phyloP scores from a whole-genome alignment of 2,329 filamentous ascomycete species.

The Aspergillus amoenus region DNA sequence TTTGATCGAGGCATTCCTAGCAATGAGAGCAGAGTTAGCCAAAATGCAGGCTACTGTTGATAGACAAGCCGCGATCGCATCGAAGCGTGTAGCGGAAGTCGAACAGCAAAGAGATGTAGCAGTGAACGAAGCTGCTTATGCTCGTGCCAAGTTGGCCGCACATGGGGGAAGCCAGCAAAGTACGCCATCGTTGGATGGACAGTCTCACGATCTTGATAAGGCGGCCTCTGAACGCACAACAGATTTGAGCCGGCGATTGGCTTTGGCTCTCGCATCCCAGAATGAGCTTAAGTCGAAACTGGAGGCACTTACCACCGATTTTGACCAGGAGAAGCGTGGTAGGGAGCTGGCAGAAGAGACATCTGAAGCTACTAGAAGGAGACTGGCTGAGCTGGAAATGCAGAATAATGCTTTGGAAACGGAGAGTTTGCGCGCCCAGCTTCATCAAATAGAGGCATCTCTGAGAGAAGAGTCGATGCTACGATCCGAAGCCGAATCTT shows the following conservation, averaged over 20 bases:
- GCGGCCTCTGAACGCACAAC: conserved; percentile 62
- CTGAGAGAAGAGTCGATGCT: conserved; percentile 79
- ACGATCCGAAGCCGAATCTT: conserved; percentile 72
- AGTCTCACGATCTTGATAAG: conserved; percentile 57
- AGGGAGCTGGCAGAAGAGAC: conserved; percentile 87
- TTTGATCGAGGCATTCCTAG: conserved; percentile 84
- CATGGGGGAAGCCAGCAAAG: conserved; percentile 67
- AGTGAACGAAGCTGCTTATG: conserved; percentile 92
- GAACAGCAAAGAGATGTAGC: conserved; percentile 93
- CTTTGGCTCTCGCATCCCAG: conserved; percentile 74
- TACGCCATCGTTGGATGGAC: conserved; percentile 52
- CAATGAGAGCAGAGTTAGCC: conserved; percentile 84
- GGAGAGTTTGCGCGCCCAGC: conserved; percentile 78
- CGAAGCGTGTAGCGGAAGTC: conserved; percentile 86
- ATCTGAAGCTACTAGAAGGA: conserved; percentile 74
- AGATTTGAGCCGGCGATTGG: conserved; percentile 79
- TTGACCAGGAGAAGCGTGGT: conserved; percentile 77
- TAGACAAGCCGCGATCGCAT: conserved; percentile 79
- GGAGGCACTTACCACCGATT: conserved; percentile 66
- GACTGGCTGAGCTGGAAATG: conserved; percentile 78
- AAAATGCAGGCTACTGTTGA: conserved; percentile 90
- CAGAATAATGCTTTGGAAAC: conserved; percentile 82
- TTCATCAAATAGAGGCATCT: conserved; percentile 76
- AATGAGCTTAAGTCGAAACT: conserved; percentile 77
- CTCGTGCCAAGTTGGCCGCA: conserved; percentile 87